Conservation (phyloP, 441 rosid genomes). For the Flueggea neowawraea region DNA sequence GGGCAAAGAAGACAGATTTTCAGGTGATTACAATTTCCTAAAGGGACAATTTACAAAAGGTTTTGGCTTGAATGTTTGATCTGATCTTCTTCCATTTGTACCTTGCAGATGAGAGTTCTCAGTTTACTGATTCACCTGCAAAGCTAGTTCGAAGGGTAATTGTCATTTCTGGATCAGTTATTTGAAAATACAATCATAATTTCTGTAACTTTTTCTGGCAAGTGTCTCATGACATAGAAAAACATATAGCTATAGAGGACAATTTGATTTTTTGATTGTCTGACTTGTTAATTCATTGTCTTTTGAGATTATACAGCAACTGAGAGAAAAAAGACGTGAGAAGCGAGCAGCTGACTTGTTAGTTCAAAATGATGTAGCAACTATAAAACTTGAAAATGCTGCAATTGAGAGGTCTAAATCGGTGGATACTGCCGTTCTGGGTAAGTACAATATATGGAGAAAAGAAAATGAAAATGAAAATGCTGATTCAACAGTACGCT, state of each 20-base stretch:
- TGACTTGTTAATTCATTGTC: constrained; percentile 6
- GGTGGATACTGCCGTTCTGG: constrained; percentile 92
- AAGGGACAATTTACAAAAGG: constrained; percentile 4
- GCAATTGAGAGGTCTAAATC: constrained; percentile 94
- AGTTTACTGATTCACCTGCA: constrained; percentile 54
- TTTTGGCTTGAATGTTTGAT: constrained; percentile 20
- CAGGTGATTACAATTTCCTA: constrained; percentile 26
- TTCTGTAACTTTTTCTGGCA: too few relatives aligned
- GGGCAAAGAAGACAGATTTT: constrained; percentile 32
- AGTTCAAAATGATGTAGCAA: constrained; percentile 64
- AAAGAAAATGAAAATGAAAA: constrained; percentile 90
- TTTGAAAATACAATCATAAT: not conserved
- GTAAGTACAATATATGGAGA: constrained; percentile 95
- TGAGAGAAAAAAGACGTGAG: constrained; percentile 82
- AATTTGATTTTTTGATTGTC: too few relatives aligned
- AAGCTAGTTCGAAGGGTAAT: constrained; percentile 77
- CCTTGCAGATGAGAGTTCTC: constrained; percentile 47
- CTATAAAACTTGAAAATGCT: constrained; percentile 81
- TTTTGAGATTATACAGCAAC: constrained; percentile 53
- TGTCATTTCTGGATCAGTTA: constrained; percentile 7
- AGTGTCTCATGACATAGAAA: too few relatives aligned
- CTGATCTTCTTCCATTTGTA: constrained; percentile 6
- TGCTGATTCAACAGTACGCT: constrained; percentile 77
- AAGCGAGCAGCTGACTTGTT: constrained; percentile 74
- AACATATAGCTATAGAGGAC: too few relatives aligned